Evolutionary conservation across 2,329 filamentous ascomycete species (phyloP), one percentile per base, ranked within the genome.

Genomic region (Aspergillus uvarum): DNA sequence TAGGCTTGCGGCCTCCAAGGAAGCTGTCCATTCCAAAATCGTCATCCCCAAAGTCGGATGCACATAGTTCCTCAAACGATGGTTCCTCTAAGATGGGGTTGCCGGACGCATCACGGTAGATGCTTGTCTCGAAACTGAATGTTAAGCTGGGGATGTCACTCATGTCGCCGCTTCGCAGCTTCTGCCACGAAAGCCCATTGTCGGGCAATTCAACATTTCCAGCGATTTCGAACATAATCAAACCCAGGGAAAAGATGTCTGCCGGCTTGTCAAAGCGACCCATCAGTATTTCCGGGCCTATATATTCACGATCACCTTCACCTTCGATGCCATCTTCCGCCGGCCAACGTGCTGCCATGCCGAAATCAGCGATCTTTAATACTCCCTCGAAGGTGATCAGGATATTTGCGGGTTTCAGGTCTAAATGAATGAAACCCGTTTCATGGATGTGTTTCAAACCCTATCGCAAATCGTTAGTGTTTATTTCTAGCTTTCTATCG

Each of bases 301-400:
- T 94, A 74, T 99, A 99, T 73, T 96, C 91, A 53, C 95, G 90
- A 73, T 99, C 95, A 32, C 95, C 95, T 79, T 99, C 95, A 47
- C 91, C 89, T 66, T 97, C 92, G 62, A 95, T 89, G 58, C 88
- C 86, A 57, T 86, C 82, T 51, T 87, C 84, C 16, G 89, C 90
- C 14, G 92, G 91, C 87, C 90, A 94, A 11, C 82, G 76, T 47
- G 90, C 87, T 26, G 95, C 93, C 79, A 93, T 81, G 54, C 86
- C 86, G 67, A 89, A 89, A 71, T 89, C 86, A 8, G 82, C 86
- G 67, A 89, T 87, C 72, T 88, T 89, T 52, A 89, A 77, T 7
- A 85, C 81, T 7, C 86, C 86, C 71, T 87, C 85, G 71, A 86
- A 88, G 56, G 87, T 86, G 61, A 89, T 86, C 66, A 89, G 79